Evolutionary conservation across 2,329 filamentous ascomycete genomes (phyloP), one percentile per base, ranked within the genome.

Genomic region (Ilyonectria mors-panacis): DNA sequence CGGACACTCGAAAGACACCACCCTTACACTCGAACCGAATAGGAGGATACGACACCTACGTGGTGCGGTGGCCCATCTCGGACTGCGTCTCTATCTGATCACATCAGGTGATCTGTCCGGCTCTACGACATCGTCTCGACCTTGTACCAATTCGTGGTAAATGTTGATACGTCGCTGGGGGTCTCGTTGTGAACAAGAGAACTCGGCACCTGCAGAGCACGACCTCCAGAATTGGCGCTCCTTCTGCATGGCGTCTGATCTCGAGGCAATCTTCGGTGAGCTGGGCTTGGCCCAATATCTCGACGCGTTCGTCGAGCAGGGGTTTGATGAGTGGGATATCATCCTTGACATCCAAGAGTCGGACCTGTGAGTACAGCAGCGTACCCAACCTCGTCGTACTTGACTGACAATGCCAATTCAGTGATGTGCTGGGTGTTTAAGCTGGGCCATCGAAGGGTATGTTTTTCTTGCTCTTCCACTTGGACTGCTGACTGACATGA

Each of bases 261-360:
- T 96, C 75, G 88, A 85, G 72, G 81, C 85, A 42, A 87, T 91
- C 72, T 90, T 95, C 78, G 87, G 88, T 81, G 92, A 93, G 85
- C 85, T 95, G 85, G 93, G 93, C 78, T 86, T 96, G 79, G 85
- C 89, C 82, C 92, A 94, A 81, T 95, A 96, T 82, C 87, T 93
- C 66, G 86, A 91, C 72, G 82, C 85, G 63, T 93, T 96, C 74
- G 78, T 93, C 48, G 89, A 93, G 59, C 93, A 95, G 80, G 93
- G 93, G 3, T 96, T 96, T 79, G 93, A 96, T 79, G 90, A 91
- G 12, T 95, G 93, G 93, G 92, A 94, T 37, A 94, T 91, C 1
- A 91, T 95, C 62, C 85, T 94, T 57, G 93, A 95, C 77, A 94
- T 96, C 60, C 94, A 93, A 67, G 93, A 95, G 80, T 93, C 92